Conservation (phyloP, 2,329 filamentous ascomycete genomes). For the Trichoderma atrobrunneum region DNA sequence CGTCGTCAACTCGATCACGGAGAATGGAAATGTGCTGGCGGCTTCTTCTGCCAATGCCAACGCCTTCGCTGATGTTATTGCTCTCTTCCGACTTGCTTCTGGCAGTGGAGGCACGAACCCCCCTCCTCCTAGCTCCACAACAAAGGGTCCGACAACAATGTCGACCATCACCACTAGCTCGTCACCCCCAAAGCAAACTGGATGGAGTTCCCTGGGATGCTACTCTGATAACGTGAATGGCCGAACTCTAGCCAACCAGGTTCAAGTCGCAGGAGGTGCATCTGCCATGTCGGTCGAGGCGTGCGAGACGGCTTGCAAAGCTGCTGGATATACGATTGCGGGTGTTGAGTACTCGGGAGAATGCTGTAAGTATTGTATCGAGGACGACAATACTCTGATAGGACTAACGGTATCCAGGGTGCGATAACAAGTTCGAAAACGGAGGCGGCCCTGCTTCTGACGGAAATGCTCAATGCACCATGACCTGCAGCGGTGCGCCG, state of each 20-base stretch:
- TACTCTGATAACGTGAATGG: neutral
- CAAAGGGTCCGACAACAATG: neutral
- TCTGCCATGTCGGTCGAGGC: neutral
- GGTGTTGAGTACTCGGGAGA: neutral
- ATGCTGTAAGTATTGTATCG: neutral
- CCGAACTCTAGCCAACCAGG: neutral
- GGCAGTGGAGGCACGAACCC: slow-evolving; percentile 1
- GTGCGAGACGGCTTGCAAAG: neutral
- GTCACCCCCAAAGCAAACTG: neutral
- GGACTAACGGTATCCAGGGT: neutral
- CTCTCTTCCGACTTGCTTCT: slow-evolving; percentile 1
- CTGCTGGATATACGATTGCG: slow-evolving; percentile 1
- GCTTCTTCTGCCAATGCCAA: neutral
- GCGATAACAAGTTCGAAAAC: neutral
- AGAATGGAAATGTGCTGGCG: neutral
- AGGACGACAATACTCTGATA: neutral
- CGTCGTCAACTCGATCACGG: neutral
- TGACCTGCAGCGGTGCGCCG: slow-evolving; percentile 4
- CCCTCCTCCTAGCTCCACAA: neutral
- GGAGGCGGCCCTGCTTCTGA: neutral
- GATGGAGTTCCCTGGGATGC: slow-evolving; percentile 1
- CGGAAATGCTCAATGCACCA: slow-evolving; percentile 9
- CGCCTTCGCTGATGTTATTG: neutral
- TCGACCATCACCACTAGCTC: neutral
- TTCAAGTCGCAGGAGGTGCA: slow-evolving; percentile 5